phyloP scores from a whole-genome alignment of 345 rosid species.

The Salix caprea region DNA sequence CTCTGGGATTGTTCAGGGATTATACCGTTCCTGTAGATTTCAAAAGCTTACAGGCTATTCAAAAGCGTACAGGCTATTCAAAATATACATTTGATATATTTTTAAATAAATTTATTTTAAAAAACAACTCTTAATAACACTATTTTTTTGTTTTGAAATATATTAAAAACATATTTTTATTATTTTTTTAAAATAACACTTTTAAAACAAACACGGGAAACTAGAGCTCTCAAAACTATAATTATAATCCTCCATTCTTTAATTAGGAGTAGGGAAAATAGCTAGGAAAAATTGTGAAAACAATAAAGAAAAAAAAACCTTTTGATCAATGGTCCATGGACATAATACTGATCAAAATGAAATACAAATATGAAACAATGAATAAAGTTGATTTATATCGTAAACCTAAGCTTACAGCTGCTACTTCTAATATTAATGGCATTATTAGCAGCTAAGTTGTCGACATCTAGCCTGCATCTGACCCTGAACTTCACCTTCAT shows the following conservation, averaged over 20 bases:
- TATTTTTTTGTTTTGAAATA: no score
- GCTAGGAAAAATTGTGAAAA: background rate
- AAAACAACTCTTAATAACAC: no score
- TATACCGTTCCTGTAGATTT: no score
- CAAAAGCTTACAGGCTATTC: no score
- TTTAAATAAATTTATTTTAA: no score
- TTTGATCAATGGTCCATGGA: background rate
- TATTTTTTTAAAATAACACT: no score
- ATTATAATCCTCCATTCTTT: background rate
- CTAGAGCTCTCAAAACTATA: background rate
- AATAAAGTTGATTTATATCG: constrained; percentile 27
- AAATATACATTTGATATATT: no score
- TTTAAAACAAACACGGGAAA: no score
- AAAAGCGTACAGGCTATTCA: no score
- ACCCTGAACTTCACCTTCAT: constrained; percentile 55
- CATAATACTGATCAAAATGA: background rate
- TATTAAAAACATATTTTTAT: no score
- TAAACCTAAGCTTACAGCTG: constrained; percentile 60
- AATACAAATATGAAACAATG: background rate
- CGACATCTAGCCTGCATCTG: constrained; percentile 53
- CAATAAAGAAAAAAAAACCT: background rate
- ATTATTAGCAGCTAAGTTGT: constrained; percentile 39
- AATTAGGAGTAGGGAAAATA: background rate
- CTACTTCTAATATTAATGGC: constrained; percentile 47
- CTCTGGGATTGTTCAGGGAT: no score